phyloP scores from a whole-genome alignment of 2,329 filamentous ascomycete species.

The Neopestalotiopsis rosae region DNA sequence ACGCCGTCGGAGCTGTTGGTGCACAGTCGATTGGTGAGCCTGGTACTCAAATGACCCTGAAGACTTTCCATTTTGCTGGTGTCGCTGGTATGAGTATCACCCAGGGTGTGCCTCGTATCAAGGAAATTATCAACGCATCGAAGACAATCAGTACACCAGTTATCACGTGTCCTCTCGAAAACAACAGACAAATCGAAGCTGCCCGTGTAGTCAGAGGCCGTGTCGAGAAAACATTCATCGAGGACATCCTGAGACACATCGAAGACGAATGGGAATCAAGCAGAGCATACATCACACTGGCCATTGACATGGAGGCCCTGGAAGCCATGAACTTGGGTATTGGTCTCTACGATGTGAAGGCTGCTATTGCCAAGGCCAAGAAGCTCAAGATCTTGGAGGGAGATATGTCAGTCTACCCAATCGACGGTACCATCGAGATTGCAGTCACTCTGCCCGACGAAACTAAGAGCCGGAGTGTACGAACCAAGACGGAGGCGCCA shows the following conservation, averaged over 20 bases:
- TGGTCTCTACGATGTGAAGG: conserved; percentile 72
- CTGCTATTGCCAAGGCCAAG: conserved; percentile 79
- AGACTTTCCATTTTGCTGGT: conserved; percentile 99
- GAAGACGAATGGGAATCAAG: conserved; percentile 88
- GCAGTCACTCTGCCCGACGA: conserved; percentile 65
- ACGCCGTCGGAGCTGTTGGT: conserved; percentile 94
- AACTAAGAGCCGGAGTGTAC: conserved; percentile 51
- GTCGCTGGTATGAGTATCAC: conserved; percentile 99
- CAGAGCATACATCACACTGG: conserved; percentile 77
- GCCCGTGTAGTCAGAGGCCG: conserved; percentile 91
- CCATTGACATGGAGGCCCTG: conserved; percentile 81
- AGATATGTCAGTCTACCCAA: conserved; percentile 66
- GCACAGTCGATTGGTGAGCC: conserved; percentile 98
- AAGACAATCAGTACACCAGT: conserved; percentile 93
- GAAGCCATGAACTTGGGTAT: conserved; percentile 84
- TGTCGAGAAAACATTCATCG: conserved; percentile 92
- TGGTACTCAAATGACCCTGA: conserved; percentile 98
- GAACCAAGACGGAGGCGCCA: conserved; percentile 57
- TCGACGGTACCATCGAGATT: conserved; percentile 70
- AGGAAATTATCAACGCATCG: conserved; percentile 99
- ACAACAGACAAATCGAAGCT: conserved; percentile 74
- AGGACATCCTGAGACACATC: conserved; percentile 79
- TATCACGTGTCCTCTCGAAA: conserved; percentile 84
- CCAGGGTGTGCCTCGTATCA: conserved; percentile 98
- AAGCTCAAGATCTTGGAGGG: conserved; percentile 77